These are phyloP conservation scores for Xylariaceae sp. DNA, from an alignment of 2,329 filamentous ascomycete species.

Conservation along the genomic window DNA sequence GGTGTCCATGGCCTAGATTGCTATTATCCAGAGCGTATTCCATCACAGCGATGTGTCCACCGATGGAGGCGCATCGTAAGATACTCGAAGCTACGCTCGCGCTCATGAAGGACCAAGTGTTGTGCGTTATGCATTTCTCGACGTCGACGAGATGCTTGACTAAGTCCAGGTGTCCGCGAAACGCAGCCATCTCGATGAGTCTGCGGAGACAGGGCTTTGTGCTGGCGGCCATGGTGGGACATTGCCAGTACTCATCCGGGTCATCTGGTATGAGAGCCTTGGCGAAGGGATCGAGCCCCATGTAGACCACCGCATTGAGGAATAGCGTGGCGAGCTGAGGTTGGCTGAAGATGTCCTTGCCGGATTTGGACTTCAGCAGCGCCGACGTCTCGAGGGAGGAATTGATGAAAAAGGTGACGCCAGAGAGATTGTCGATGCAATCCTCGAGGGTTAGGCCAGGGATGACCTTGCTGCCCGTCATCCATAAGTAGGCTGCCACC, in stretches of 20 bases:
- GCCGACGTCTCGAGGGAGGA: constrained; percentile 19
- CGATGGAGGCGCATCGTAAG: constrained; percentile 17
- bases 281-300: constrained; percentile 20
- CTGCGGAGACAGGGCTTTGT: constrained; percentile 18
- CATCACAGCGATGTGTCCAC: constrained; percentile 11
- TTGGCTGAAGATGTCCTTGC: constrained; percentile 17
- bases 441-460: constrained; percentile 17
- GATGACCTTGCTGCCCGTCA: constrained; percentile 18
- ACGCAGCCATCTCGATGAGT: constrained; percentile 21
- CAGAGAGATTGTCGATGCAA: constrained; percentile 18
- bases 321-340: constrained; percentile 20
- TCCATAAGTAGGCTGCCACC: constrained; percentile 20
- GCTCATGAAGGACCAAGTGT: constrained; percentile 15
- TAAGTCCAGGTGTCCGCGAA: constrained; percentile 17
- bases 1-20: constrained; percentile 12
- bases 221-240: constrained; percentile 20
- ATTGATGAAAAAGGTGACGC: constrained; percentile 23
- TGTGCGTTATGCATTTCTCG: constrained; percentile 15
- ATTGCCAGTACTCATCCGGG: constrained; percentile 22
- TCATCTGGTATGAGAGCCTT: constrained; percentile 22
- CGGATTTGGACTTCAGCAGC: constrained; percentile 15
- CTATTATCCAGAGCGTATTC: constrained; percentile 20
- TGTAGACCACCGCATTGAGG: constrained; percentile 22
- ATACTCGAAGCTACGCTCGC: constrained; percentile 18
- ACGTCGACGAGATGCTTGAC: constrained; percentile 19